phyloP scores from a whole-genome alignment of 805 yeast genomes.

The Ogataea trehalophila region DNA sequence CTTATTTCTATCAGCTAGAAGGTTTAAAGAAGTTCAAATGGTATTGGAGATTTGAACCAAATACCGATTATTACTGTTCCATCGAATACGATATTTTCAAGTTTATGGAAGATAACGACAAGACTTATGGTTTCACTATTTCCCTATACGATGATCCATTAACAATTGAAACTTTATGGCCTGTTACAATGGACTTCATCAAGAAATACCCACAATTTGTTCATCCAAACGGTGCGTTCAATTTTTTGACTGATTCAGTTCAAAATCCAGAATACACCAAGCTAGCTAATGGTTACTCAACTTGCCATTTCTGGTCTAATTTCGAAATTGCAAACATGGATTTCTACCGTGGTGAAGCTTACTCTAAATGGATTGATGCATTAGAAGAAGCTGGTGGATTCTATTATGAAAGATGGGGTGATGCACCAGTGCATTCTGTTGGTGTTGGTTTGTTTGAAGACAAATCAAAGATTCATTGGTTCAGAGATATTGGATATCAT shows the following conservation, averaged over 20 bases:
- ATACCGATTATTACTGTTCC: slow-evolving; percentile 61
- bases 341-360: slow-evolving; percentile 68
- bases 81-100: slow-evolving; percentile 74
- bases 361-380: slow-evolving; percentile 58
- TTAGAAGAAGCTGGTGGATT: slow-evolving; percentile 76
- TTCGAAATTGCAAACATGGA: slow-evolving; percentile 85
- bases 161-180: slow-evolving; percentile 64
- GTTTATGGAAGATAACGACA: slow-evolving; percentile 63
- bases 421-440: slow-evolving; percentile 83
- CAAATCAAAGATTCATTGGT: slow-evolving; percentile 73
- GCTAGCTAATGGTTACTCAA: slow-evolving; percentile 42
- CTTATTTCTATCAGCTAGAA: slow-evolving; percentile 57
- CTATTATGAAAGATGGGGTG: slow-evolving; percentile 91
- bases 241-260: slow-evolving; percentile 47
- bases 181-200: slow-evolving; percentile 59
- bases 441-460: slow-evolving; percentile 73
- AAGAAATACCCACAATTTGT: slow-evolving; percentile 56
- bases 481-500: slow-evolving; percentile 74
- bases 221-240: slow-evolving; percentile 52
- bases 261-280: slow-evolving; percentile 43
- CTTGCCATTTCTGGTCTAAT: slow-evolving; percentile 87
- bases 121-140: slow-evolving; percentile 72
- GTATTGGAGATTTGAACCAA: slow-evolving; percentile 83
- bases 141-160: slow-evolving; percentile 68
- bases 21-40: slow-evolving; percentile 57